Evolutionary conservation across 2,329 filamentous ascomycete genomes (phyloP), one percentile per base, ranked within the genome.

Genomic region (Aureobasidium namibiae): DNA sequence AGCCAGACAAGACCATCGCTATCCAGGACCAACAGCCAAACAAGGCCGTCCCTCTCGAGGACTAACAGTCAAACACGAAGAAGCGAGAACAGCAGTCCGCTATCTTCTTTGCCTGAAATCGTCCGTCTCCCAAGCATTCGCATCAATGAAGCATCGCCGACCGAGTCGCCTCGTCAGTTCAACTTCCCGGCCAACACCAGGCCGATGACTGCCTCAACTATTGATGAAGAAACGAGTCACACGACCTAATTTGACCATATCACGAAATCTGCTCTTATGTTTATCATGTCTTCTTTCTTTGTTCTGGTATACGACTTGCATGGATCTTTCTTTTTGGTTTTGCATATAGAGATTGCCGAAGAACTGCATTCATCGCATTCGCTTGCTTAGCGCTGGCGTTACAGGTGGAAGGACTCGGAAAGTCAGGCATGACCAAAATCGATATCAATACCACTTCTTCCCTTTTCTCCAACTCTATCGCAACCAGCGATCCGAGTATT

Each of bases 111-210:
- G 11, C 75, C 74, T 1, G 65, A 64, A 10, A 71, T 77, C 1
- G 72, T 73, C 33, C 63, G 73, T 10, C 58, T 78, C 21, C 76
- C 76, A 0, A 76, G 73, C 50, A 77, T 78, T 53, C 71, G 73
- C 11, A 71, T 78, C 29, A 75, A 73, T 1, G 69, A 73, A 10
- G 74, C 67, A 2, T 68, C 70, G 13, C 68, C 70, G 2, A 63
- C 68, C 23, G 67, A 69, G 29, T 61, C 65, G 5, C 56, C 46
- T 41, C 45, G 38, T 10, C 48, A 46, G 18, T 39, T 31, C 48
- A 60, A 26, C 29, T 50, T 59, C 21, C 26, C 45, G 7, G 33
- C 44, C 18, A 38, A 52, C 34, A 6, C 29, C 2, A 60, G 57
- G 23, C 46, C 57, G 6, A 44, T 26, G 29, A 53, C 46, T 11